Evolutionary conservation across 2,329 filamentous ascomycete genomes (phyloP), one percentile per base, ranked within the genome.

Genomic region (Cucurbitaria berberidis): DNA sequence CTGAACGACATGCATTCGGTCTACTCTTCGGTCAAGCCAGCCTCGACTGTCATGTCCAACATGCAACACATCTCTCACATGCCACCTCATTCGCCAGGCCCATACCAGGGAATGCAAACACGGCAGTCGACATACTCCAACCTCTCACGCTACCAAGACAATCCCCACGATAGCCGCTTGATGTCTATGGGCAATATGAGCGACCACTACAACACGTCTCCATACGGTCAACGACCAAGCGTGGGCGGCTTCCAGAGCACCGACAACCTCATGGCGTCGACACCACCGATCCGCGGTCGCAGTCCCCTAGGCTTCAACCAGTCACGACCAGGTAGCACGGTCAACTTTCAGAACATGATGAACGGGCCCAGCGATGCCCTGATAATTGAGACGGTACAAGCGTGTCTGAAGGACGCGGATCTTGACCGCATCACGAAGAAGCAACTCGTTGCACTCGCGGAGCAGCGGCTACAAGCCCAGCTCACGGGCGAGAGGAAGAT

Each of bases 401-500:
- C 83, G 45, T 95, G 95, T 65, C 81, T 99, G 57, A 78, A 82
- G 15, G 93, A 97, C 68, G 92, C 97, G 0, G 93, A 99, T 74
- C 82, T 99, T 36, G 95, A 99, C 74, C 93, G 85, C n/a, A 91
- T 98, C 42, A 99, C 95, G 6, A 99, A 98, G 86, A 99, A 99
- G 80, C 93, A 98, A 78, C 78, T 86, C 73, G 80, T 80, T 74
- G 93, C 90, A 3, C 83, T 98, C 39, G 92, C 96, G 11, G 95
- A 99, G 79, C 92, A 97, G 80, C 86, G 93, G 67, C 78, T 99
- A 57, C 93, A 97, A 79, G 93, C 90, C 4, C 92, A 96, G 74
- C 82, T 98, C 52, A 82, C 85, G 0, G 93, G 92, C 19, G 93
- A 97, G 76, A 88, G 91, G 74, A 87, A 89, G 73, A 87, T 87